These are phyloP conservation scores for Populus ilicifolia DNA, from an alignment of 345 rosid species.

Conservation along the genomic window DNA sequence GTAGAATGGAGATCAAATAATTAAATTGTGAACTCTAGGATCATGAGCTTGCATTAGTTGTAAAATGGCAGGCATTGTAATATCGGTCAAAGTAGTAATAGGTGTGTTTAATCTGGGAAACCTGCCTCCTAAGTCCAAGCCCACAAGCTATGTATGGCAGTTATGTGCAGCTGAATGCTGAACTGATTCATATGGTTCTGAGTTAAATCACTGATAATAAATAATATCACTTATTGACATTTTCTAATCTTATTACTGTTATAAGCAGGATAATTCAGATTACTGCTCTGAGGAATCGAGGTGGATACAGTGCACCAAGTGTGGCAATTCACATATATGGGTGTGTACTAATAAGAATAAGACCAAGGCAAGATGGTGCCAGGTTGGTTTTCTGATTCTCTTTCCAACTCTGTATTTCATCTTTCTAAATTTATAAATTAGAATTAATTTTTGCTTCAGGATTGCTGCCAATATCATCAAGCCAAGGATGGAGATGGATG, in stretches of 20 bases:
- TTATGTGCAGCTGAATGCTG: neutral
- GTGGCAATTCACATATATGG: constrained; percentile 91
- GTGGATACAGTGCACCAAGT: constrained; percentile 91
- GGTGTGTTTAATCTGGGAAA: neutral
- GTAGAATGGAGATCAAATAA: neutral
- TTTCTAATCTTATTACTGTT: constrained; percentile 1
- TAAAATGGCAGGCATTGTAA: neutral
- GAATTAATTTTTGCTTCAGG: constrained; percentile 41
- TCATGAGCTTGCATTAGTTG: neutral
- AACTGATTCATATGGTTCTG: neutral
- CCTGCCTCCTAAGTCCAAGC: neutral
- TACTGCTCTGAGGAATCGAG: constrained; percentile 88
- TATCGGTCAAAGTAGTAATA: neutral
- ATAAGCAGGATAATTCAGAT: constrained; percentile 52
- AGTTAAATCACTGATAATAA: neutral
- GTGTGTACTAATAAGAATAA: constrained; percentile 82
- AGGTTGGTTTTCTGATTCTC: constrained; percentile 43
- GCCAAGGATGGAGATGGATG: constrained; percentile 99
- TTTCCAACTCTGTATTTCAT: constrained; percentile 3
- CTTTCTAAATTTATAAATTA: constrained; percentile 2
- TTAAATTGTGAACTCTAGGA: neutral
- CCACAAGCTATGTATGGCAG: neutral
- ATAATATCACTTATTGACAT: neutral
- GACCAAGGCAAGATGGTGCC: constrained; percentile 97
- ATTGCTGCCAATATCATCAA: constrained; percentile 93